phyloP scores from a whole-genome alignment of 2,329 filamentous ascomycete genomes.

The Chalaropsis ovoidea region DNA sequence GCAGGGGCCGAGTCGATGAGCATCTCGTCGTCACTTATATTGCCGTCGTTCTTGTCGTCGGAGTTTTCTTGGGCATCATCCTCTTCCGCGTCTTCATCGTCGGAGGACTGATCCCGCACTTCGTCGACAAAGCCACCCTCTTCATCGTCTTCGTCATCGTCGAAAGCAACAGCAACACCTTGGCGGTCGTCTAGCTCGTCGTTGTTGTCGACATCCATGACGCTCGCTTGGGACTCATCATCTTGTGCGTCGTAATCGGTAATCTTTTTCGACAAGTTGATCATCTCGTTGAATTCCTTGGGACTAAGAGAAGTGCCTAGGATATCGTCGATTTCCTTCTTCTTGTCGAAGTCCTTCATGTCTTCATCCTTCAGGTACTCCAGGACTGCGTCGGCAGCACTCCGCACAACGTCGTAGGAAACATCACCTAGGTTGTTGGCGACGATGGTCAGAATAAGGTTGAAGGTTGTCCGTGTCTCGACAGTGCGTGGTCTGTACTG shows the following conservation, averaged over 20 bases:
- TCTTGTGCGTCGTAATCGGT: slow-evolving; percentile 97
- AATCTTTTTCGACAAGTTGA: slow-evolving; percentile 96
- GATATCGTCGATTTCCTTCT: slow-evolving; percentile 92
- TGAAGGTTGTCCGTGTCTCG: slow-evolving; percentile 84
- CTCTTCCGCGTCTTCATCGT: slow-evolving; percentile 61
- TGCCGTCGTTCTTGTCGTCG: slow-evolving; percentile 37
- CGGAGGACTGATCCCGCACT: slow-evolving; percentile 77
- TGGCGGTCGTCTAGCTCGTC: slow-evolving; percentile 86
- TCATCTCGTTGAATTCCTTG: slow-evolving; percentile 92
- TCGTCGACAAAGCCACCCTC: slow-evolving; percentile 69
- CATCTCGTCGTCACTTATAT: slow-evolving; percentile 60
- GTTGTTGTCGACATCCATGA: slow-evolving; percentile 44
- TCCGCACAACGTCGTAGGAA: slow-evolving; percentile 79
- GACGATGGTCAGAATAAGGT: slow-evolving; percentile 85
- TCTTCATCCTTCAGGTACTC: slow-evolving; percentile 92
- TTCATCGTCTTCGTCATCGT: slow-evolving; percentile 80
- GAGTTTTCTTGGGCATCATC: slow-evolving; percentile 43
- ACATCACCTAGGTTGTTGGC: slow-evolving; percentile 85
- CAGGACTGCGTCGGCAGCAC: slow-evolving; percentile 82
- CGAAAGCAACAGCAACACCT: slow-evolving; percentile 94
- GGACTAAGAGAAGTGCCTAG: slow-evolving; percentile 70
- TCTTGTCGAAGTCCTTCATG: slow-evolving; percentile 95
- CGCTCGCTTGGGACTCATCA: slow-evolving; percentile 45
- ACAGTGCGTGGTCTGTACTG: slow-evolving; percentile 85
- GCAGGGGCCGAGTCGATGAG: slow-evolving; percentile 61